Conservation (phyloP, 805 yeast genomes). For the Lipomyces oligophaga region DNA sequence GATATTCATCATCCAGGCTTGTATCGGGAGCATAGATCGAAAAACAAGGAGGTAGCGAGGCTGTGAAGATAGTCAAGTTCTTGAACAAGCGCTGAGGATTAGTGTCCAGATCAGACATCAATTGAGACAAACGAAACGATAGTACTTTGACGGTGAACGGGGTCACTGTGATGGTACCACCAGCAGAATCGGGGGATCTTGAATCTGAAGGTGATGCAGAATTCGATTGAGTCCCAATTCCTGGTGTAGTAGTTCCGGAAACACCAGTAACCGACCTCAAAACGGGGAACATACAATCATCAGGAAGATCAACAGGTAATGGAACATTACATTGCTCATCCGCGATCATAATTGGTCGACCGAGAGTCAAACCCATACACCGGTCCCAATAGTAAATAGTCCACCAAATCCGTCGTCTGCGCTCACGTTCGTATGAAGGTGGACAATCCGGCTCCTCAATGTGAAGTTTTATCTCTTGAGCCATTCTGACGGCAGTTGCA, state of each 20-base stretch:
- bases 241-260: not conserved
- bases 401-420: constrained; percentile 27
- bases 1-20: constrained; percentile 14
- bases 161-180: constrained; percentile 9
- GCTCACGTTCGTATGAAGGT: constrained; percentile 25
- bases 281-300: constrained; percentile 18
- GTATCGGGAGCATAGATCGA: constrained; percentile 24
- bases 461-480: constrained; percentile 27
- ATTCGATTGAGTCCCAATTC: not conserved
- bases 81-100: constrained; percentile 20
- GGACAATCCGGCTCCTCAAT: constrained; percentile 22
- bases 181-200: no score
- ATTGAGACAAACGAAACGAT: constrained; percentile 10
- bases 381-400: constrained; percentile 28
- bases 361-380: constrained; percentile 19
- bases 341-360: constrained; percentile 26
- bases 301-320: constrained; percentile 25
- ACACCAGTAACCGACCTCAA: constrained; percentile 3
- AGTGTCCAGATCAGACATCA: constrained; percentile 16
- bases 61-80: constrained; percentile 18
- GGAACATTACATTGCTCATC: constrained; percentile 23
- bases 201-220: no score
- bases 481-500: constrained; percentile 26
- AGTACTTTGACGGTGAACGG: constrained; percentile 18
- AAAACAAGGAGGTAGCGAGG: constrained; percentile 24